These are phyloP conservation scores for Leucocoprinus sp. DNA, from an alignment of 768 basidiomycete species.

Conservation along the genomic window DNA sequence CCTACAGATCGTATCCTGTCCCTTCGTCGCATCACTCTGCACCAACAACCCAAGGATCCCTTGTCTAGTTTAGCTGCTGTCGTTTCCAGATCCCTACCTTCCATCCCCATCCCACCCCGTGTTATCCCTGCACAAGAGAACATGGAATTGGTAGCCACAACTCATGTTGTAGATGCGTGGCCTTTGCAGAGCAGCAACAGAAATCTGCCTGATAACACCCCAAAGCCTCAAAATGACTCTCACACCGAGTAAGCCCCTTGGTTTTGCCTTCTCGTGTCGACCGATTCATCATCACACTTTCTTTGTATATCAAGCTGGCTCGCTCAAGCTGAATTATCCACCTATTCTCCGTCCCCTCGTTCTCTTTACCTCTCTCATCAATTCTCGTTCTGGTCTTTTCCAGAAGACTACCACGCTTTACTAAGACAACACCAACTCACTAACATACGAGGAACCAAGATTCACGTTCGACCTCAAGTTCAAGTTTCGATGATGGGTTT, in stretches of 20 bases:
- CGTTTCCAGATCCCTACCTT: constrained; percentile 58
- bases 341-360: constrained; percentile 57
- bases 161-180: constrained; percentile 57
- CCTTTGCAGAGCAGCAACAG: constrained; percentile 41
- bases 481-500: constrained; percentile 21
- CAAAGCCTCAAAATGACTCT: too few species aligned
- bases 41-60: constrained; percentile 24
- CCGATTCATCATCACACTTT: too few species aligned
- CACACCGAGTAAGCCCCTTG: too few species aligned
- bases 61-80: constrained; percentile 21
- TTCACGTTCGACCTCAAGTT: constrained; percentile 68
- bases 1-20: constrained; percentile 47
- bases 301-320: too few species aligned
- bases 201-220: constrained; percentile 22
- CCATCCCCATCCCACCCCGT: constrained; percentile 25
- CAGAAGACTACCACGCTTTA: constrained; percentile 75
- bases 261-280: too few species aligned
- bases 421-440: constrained; percentile 56
- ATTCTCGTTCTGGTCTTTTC: constrained; percentile 70
- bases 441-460: constrained; percentile 45
- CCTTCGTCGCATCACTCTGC: constrained; percentile 44
- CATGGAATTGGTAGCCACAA: constrained; percentile 30
- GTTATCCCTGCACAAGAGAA: background rate
- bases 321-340: constrained; percentile 77
- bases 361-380: constrained; percentile 82